These are phyloP conservation scores for Crepidotus variabilis DNA, from an alignment of 768 basidiomycete species.

Conservation along the genomic window DNA sequence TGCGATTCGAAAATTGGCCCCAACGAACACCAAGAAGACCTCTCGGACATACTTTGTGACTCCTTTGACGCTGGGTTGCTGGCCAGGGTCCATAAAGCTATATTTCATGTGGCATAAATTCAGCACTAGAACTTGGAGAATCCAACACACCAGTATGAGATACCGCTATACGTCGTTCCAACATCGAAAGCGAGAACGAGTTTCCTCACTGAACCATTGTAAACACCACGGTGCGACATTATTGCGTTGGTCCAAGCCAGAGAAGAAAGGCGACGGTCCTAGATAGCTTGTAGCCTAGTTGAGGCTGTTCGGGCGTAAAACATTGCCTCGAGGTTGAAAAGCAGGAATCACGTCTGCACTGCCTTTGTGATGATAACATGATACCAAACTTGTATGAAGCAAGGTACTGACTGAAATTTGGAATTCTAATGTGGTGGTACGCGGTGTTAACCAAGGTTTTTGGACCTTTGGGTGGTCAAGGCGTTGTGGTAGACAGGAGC, in stretches of 20 bases:
- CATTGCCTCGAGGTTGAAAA: too few species aligned
- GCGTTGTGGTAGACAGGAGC: too few species aligned
- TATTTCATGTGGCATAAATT: conserved; percentile 15
- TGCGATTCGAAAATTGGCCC: conserved; percentile 12
- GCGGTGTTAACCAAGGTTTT: too few species aligned
- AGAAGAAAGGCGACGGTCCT: background rate
- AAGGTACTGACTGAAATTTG: too few species aligned
- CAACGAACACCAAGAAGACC: conserved; percentile 18
- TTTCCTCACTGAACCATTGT: conserved; percentile 27
- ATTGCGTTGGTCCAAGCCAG: background rate
- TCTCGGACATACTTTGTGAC: conserved; percentile 29
- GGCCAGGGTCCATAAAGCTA: conserved; percentile 30
- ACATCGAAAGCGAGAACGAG: conserved; percentile 32
- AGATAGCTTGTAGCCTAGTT: background rate
- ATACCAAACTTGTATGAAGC: too few species aligned
- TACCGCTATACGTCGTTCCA: conserved; percentile 34
- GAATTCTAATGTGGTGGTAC: too few species aligned
- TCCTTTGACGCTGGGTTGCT: conserved; percentile 28
- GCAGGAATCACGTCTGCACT: too few species aligned
- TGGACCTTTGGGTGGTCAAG: too few species aligned
- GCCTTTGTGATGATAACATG: too few species aligned
- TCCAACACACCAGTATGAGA: conserved; percentile 16
- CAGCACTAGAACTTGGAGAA: background rate
- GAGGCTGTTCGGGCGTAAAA: too few species aligned
- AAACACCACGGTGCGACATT: conserved; percentile 19